A percentile compares a stretch with the other conserved stretches of the same genome.
Evolutionary conservation across 2,329 filamentous ascomycete species (phyloP).

Genomic region (Clarireedia homoeocarpa): DNA sequence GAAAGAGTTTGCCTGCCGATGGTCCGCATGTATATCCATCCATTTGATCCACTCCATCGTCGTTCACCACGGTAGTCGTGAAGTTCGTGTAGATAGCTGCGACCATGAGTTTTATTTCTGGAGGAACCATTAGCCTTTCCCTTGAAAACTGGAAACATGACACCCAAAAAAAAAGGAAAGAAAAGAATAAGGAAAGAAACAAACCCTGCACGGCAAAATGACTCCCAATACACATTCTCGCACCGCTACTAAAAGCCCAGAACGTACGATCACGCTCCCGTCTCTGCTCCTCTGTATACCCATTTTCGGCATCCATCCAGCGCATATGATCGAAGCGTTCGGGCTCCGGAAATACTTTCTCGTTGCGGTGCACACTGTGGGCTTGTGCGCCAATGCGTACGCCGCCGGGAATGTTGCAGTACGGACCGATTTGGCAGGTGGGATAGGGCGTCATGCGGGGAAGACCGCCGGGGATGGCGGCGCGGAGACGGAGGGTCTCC

Average conservation of each 20-base stretch:
- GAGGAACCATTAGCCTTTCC: not conserved
- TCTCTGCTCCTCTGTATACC: slow-evolving; percentile 30
- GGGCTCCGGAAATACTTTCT: slow-evolving; percentile 40
- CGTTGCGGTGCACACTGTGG: slow-evolving; percentile 49
- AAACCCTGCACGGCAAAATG: slow-evolving; percentile 55
- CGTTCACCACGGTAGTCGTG: slow-evolving; percentile 51
- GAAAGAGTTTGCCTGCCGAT: slow-evolving; percentile 46
- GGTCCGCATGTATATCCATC: slow-evolving; percentile 59
- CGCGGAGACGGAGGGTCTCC: slow-evolving; percentile 49
- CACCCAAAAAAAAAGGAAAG: not conserved
- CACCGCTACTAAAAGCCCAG: slow-evolving; percentile 62
- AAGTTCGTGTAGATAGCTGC: slow-evolving; percentile 66
- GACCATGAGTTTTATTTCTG: slow-evolving; percentile 66
- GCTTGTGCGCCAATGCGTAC: slow-evolving; percentile 44
- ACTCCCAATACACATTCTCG: slow-evolving; percentile 60
- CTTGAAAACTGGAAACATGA: not conserved
- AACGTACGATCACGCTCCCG: slow-evolving; percentile 47
- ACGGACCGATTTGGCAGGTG: slow-evolving; percentile 33
- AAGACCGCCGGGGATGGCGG: slow-evolving; percentile 48
- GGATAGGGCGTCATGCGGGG: slow-evolving; percentile 41
- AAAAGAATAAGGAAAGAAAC: slow-evolving; percentile 14
- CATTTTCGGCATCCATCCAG: slow-evolving; percentile 40
- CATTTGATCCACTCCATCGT: slow-evolving; percentile 54
- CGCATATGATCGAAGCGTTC: slow-evolving; percentile 42
- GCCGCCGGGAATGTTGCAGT: slow-evolving; percentile 40